These are phyloP conservation scores for Trichoderma koningii DNA, from an alignment of 2,329 filamentous ascomycete genomes.

Conservation along the genomic window DNA sequence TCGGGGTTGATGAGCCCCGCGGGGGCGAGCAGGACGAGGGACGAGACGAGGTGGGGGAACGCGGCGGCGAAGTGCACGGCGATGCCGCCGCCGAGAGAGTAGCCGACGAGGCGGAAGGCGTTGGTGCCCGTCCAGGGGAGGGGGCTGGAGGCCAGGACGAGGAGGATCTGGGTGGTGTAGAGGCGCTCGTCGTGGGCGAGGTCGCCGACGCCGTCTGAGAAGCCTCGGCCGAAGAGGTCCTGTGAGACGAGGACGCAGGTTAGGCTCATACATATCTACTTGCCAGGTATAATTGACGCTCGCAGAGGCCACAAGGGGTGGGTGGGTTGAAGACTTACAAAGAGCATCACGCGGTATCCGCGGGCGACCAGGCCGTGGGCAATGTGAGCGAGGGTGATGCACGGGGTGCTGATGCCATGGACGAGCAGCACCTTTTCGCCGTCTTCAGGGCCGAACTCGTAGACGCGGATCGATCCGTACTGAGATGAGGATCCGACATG, in stretches of 20 bases:
- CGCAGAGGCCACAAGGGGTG: neutral
- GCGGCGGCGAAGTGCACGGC: conserved; percentile 71
- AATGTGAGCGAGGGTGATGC: conserved; percentile 68
- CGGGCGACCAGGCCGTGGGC: conserved; percentile 66
- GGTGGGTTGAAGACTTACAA: conserved; percentile 47
- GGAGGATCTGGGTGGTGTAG: conserved; percentile 71
- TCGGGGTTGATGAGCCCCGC: conserved; percentile 68
- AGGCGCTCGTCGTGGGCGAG: conserved; percentile 73
- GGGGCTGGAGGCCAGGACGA: conserved; percentile 69
- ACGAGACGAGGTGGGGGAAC: conserved; percentile 69
- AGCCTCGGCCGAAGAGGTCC: conserved; percentile 71
- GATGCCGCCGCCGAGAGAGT: conserved; percentile 80
- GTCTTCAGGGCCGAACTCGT: conserved; percentile 76
- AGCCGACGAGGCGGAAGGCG: conserved; percentile 71
- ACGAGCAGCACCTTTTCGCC: conserved; percentile 76
- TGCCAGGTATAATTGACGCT: too few relatives aligned
- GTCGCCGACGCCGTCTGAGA: conserved; percentile 64
- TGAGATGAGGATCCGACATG: conserved; percentile 31
- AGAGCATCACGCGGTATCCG: conserved; percentile 80
- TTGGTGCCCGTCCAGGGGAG: conserved; percentile 64
- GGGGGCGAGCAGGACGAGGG: conserved; percentile 76
- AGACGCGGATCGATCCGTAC: conserved; percentile 75
- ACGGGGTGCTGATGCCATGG: conserved; percentile 83
- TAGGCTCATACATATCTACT: too few relatives aligned
- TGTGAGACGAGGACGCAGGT: conserved; percentile 32